A percentile compares a stretch with the other conserved stretches of the same genome.
Conservation (phyloP, 176 grass and related monocot genomes). For the Paspalum vaginatum region DNA sequence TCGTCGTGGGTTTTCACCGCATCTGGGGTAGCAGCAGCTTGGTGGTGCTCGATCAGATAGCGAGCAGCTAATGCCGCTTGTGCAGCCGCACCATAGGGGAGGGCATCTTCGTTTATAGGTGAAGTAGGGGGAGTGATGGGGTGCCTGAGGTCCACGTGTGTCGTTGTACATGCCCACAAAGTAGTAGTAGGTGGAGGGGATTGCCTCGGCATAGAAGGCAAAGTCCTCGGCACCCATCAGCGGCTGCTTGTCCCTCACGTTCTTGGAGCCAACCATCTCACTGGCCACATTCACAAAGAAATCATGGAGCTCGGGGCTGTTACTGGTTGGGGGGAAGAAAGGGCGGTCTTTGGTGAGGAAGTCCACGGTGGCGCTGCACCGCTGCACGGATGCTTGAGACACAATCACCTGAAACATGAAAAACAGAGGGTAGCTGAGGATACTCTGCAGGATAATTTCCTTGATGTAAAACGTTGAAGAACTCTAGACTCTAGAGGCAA, state of each 20-base stretch:
- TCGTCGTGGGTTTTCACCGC: slow-evolving; percentile 58
- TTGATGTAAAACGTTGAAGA: neutral
- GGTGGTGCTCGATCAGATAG: slow-evolving; percentile 68
- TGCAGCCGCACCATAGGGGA: slow-evolving; percentile 74
- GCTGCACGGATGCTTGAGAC: slow-evolving; percentile 86
- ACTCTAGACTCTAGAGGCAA: neutral
- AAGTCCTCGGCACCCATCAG: slow-evolving; percentile 90
- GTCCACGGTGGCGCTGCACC: slow-evolving; percentile 74
- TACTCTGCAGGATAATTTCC: neutral
- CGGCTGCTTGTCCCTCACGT: slow-evolving; percentile 66
- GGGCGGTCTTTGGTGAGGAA: slow-evolving; percentile 55
- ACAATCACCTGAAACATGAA: slow-evolving; percentile 74
- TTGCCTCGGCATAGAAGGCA: slow-evolving; percentile 60
- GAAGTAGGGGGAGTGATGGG: slow-evolving; percentile 72
- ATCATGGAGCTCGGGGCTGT: slow-evolving; percentile 59
- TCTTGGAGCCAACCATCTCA: slow-evolving; percentile 61
- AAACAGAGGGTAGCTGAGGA: neutral
- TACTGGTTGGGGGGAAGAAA: slow-evolving; percentile 78
- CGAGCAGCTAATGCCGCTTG: slow-evolving; percentile 68
- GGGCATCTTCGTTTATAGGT: slow-evolving; percentile 68
- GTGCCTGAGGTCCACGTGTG: slow-evolving; percentile 9
- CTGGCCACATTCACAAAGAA: slow-evolving; percentile 64
- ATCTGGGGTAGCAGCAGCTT: neutral
- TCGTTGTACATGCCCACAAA: slow-evolving; percentile 72
- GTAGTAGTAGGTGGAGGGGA: slow-evolving; percentile 78